Conservation (phyloP, 1,139 yeast genomes). For the Suhomyces ambrosiae region DNA sequence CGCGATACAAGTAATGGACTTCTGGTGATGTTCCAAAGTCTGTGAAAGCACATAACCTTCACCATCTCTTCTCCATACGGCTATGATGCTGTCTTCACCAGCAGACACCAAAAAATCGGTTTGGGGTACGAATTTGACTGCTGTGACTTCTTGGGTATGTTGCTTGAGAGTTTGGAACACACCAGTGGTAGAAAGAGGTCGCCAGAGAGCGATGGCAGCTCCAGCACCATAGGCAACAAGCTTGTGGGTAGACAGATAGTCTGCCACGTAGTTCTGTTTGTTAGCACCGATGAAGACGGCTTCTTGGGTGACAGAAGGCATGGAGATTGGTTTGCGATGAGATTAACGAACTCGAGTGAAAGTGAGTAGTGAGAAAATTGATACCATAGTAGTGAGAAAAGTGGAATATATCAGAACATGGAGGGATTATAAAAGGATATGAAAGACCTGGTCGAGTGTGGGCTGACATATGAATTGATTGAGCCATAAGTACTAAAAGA, state of each 20-base stretch:
- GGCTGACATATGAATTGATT: too few relatives aligned
- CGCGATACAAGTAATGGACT: slow-evolving; percentile 54
- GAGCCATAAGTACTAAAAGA: too few relatives aligned
- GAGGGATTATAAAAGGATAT: too few relatives aligned
- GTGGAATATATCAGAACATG: too few relatives aligned
- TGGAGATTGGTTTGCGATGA: slow-evolving; percentile 1
- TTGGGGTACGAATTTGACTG: slow-evolving; percentile 57
- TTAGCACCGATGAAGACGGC: slow-evolving; percentile 81
- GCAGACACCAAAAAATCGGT: slow-evolving; percentile 56
- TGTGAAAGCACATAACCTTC: slow-evolving; percentile 31
- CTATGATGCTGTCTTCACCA: slow-evolving; percentile 64
- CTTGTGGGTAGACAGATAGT: slow-evolving; percentile 42
- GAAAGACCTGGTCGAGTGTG: too few relatives aligned
- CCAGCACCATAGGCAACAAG: slow-evolving; percentile 79
- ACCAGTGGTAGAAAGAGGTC: slow-evolving; percentile 53
- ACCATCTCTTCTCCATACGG: slow-evolving; percentile 53
- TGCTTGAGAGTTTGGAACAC: slow-evolving; percentile 58
- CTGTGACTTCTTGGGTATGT: slow-evolving; percentile 59
- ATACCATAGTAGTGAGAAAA: too few relatives aligned
- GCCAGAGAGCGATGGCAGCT: slow-evolving; percentile 73
- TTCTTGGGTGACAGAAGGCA: slow-evolving; percentile 32
- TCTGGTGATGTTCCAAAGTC: slow-evolving; percentile 39
- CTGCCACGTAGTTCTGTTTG: slow-evolving; percentile 69
- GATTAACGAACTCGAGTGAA: not conserved
- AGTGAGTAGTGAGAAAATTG: too few relatives aligned